Evolutionary conservation across 2,329 filamentous ascomycete species (phyloP), one percentile per base, ranked within the genome.

Genomic region (Drechslera avenae): DNA sequence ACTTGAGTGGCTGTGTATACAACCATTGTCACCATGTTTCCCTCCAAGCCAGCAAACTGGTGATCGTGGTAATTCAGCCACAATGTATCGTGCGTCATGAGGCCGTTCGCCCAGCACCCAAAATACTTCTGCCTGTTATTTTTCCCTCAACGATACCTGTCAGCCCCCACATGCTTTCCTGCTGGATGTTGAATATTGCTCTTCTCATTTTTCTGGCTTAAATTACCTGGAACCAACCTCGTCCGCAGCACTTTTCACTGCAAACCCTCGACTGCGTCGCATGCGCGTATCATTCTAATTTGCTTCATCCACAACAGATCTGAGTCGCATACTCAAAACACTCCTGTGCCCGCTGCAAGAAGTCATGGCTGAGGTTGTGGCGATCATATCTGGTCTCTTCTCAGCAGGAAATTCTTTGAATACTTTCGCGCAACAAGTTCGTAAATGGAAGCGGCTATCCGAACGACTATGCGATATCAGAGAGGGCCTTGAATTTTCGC

Each of bases 401-500:
- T 52, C 61, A n/a, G 50, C 60, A 8, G 55, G 53, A 4, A 50
- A 59, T 19, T 47, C 52, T 14, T 47, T 69, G 9, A 42, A 55
- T 10, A 57, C 45, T 5, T 58, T 69, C 19, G 59, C 62, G 45
- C 44, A 42, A 3, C 59, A 67, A 30, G 58, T 56, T 9, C 42
- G 48, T 14, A 49, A 51, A 54, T 67, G 59, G 59, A 55, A 46
- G 36, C 37, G 44, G 13, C 28, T 66, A 7, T 66, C 60, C 4
- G 52, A 66, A 13, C 57, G 57, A 32, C 55, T 69, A 2, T 56
- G 63, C 46, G 66, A 69, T 39, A 50, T 67, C 6, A 50, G 47
- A 10, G 56, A 66, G 49, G 57, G 58, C 1, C 46, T 69, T 5
- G 33, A 56, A 13, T 59, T 53, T 16, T 52, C 52, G 4, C 53